phyloP scores from a whole-genome alignment of 225 moss, liverwort and hornwort species.

The Neckera pumila region DNA sequence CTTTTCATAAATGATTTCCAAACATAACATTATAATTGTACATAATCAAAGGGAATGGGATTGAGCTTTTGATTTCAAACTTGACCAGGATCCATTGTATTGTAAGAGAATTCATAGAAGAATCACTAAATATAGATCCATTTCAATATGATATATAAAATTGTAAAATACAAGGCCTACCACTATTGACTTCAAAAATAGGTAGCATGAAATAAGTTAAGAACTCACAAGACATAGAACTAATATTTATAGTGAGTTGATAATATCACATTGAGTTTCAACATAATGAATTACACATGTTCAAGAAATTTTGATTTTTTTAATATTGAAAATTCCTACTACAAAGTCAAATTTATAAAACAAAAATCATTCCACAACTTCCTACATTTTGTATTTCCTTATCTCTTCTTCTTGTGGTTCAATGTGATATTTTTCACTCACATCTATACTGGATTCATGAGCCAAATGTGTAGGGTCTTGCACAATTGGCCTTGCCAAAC shows the following conservation, averaged over 20 bases:
- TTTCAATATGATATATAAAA: background rate
- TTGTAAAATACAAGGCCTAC: background rate
- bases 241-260: background rate
- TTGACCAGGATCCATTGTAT: background rate
- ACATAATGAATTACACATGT: background rate
- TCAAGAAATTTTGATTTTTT: background rate
- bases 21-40: background rate
- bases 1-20: background rate
- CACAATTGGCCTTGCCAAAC: background rate
- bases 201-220: background rate
- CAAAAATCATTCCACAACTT: background rate
- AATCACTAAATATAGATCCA: background rate
- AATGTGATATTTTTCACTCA: background rate
- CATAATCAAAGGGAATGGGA: no score
- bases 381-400: background rate
- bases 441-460: background rate
- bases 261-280: background rate
- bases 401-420: background rate
- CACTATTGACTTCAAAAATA: no score
- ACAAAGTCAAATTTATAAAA: background rate
- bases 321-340: fast-evolving
- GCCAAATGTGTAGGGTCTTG: background rate
- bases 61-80: background rate
- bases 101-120: background rate
- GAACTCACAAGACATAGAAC: background rate